Evolutionary conservation across 179 eudicot species (phyloP), one percentile per base, ranked within the genome.

Genomic region (Beta macrorhiza): DNA sequence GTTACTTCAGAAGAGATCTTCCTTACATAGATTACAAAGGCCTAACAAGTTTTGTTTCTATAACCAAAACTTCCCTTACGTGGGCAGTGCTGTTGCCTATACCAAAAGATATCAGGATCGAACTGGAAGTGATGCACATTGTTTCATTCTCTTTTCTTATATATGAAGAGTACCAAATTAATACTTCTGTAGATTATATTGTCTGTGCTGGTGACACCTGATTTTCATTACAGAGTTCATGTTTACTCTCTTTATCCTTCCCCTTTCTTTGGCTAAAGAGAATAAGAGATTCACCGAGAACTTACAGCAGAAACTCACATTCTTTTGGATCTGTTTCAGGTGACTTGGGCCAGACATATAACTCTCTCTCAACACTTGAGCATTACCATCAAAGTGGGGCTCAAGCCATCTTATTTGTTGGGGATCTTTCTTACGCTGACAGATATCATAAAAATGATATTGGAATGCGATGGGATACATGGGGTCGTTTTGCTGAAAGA

Each of bases 381-480:
- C 99, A 96, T 79, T 91, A 91, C 83, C 90, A 88, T 82, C 84
- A 90, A 68, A 91, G 95, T 78, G 93, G 86, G 37, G 98, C 87
- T 22, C 89, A 96, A 64, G 67, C 97, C 71, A 89, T 96, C 25
- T 89, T 96, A 81, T 94, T 90, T 81, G 97, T 91, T 80, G 99
- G 99, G 56, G 99, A 96, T 88, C 97, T 96, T 76, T 94, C 98
- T 56, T 96, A 96, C 80, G 98, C 99, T 55, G 98, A 96, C 84
- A 90, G 92, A 86, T 92, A 96, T 84, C 63, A 85, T 44, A 80
- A 86, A 80, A 86, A 89, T 87, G 98, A 94, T 81, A 87, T 92
- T 83, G 98, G 95, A 53, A 83, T 90, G 61, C 91, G 99, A 59
- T 96, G 99, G 99, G 99, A 96, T 84, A 79, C 98, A 51, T 96